Evolutionary conservation across 768 basidiomycete species (phyloP).

Genomic region (Gloeophyllum trabeum): DNA sequence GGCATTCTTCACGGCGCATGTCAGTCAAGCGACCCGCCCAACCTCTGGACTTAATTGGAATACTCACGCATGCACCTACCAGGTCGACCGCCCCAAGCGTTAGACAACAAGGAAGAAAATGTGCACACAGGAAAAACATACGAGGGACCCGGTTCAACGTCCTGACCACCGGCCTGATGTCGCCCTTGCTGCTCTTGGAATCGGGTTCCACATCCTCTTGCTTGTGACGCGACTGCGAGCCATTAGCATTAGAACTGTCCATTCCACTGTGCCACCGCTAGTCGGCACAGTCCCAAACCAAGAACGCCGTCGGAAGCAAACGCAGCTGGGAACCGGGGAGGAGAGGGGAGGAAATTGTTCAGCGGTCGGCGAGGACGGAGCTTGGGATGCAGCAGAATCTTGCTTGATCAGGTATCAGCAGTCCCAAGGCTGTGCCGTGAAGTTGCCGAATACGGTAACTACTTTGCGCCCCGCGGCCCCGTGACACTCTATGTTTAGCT

Average conservation of each 20-base stretch:
- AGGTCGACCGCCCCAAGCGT: constrained; percentile 8
- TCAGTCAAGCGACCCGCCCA: no score
- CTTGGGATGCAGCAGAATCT: no score
- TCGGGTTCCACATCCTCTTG: constrained; percentile 46
- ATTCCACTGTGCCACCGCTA: not conserved
- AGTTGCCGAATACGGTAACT: no score
- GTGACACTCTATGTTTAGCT: no score
- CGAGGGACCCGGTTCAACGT: constrained; percentile 82
- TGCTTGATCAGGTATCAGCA: no score
- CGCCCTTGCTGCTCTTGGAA: constrained; percentile 35
- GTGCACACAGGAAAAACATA: constrained; percentile 28
- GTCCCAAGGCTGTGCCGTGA: no score
- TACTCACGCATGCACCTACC: constrained; percentile 74
- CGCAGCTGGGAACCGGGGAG: not conserved
- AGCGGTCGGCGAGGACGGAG: no score
- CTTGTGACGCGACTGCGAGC: constrained; percentile 37
- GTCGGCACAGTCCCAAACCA: no score
- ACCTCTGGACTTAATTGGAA: not conserved
- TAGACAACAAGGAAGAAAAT: constrained; percentile 8
- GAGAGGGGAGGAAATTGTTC: not conserved
- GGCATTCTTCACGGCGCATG: constrained; percentile 55
- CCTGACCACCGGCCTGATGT: constrained; percentile 62
- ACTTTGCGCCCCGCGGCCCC: no score
- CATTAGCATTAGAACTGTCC: constrained; percentile 4
- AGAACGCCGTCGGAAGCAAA: no score